Percentiles rank a stretch among this genome's conserved stretches.
phyloP scores from a whole-genome alignment of 2,329 filamentous ascomycete genomes.

The Byssochlamys sp. region DNA sequence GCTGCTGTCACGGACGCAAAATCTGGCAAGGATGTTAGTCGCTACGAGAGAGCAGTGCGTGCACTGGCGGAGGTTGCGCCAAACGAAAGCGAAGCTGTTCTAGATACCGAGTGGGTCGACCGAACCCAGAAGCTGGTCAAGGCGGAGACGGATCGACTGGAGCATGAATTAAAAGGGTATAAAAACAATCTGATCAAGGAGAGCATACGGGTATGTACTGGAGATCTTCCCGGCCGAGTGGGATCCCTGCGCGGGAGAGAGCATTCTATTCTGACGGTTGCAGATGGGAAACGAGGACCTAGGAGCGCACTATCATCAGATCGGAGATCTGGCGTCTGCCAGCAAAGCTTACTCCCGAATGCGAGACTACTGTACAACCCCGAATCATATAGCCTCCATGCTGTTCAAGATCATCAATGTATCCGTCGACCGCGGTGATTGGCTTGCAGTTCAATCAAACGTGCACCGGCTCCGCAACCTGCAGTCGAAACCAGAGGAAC shows the following conservation, averaged over 20 bases:
- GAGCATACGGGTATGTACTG: conserved; percentile 65
- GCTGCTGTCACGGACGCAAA: conserved; percentile 68
- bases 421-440: conserved; percentile 66
- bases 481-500: conserved; percentile 48
- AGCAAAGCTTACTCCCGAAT: conserved; percentile 73
- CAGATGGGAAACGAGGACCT: conserved; percentile 94
- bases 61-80: conserved; percentile 56
- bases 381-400: conserved; percentile 75
- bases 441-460: conserved; percentile 57
- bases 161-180: conserved; percentile 78
- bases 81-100: conserved; percentile 55
- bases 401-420: conserved; percentile 68
- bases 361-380: conserved; percentile 78
- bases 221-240: neutral
- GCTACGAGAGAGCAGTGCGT: conserved; percentile 61
- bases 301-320: conserved; percentile 69
- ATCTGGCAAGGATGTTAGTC: conserved; percentile 58
- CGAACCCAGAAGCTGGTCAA: conserved; percentile 57
- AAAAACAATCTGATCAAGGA: conserved; percentile 97
- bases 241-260: neutral
- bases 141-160: conserved; percentile 63
- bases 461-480: conserved; percentile 48
- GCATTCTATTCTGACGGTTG: conserved; percentile 4
- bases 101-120: conserved; percentile 68
- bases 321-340: conserved; percentile 63